Conservation (phyloP, 192 early-diverging fungal genomes). For the Pilobolus umbonatus region DNA sequence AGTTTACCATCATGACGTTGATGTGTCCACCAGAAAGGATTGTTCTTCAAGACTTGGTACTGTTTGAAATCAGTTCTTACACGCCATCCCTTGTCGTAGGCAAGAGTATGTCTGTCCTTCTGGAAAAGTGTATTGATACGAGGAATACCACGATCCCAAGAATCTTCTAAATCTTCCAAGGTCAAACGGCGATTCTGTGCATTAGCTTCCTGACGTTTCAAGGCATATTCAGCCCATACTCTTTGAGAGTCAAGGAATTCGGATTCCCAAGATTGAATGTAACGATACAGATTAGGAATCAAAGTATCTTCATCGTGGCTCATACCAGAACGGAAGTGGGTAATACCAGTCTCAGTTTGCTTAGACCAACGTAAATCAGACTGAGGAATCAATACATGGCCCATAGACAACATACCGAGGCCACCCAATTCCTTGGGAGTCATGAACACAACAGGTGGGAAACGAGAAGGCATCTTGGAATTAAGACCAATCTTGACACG, state of each 20-base stretch:
- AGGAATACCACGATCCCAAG: constrained; percentile 98
- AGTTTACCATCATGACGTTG: constrained; percentile 35
- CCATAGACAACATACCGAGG: constrained; percentile 98
- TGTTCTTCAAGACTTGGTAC: constrained; percentile 92
- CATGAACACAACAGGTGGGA: constrained; percentile 86
- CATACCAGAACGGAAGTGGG: constrained; percentile 98
- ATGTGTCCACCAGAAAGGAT: constrained; percentile 96
- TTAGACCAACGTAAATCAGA: constrained; percentile 95
- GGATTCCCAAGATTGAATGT: constrained; percentile 98
- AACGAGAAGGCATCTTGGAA: constrained; percentile 97
- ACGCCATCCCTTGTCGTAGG: constrained; percentile 99
- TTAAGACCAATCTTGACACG: constrained; percentile 99
- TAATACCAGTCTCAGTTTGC: constrained; percentile 94
- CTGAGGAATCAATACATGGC: constrained; percentile 96
- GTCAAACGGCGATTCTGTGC: constrained; percentile 96
- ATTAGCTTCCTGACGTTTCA: constrained; percentile 95
- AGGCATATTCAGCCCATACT: constrained; percentile 98
- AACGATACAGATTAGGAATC: constrained; percentile 96
- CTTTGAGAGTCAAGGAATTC: constrained; percentile 99
- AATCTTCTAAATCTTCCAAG: constrained; percentile 97
- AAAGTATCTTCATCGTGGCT: constrained; percentile 94
- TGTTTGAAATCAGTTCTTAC: constrained; percentile 96
- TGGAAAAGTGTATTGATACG: constrained; percentile 98
- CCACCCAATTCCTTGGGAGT: constrained; percentile 76
- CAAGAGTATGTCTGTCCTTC: constrained; percentile 97